Conservation (phyloP, 73 alveolate species). For the Paramecium sexaurelia region DNA sequence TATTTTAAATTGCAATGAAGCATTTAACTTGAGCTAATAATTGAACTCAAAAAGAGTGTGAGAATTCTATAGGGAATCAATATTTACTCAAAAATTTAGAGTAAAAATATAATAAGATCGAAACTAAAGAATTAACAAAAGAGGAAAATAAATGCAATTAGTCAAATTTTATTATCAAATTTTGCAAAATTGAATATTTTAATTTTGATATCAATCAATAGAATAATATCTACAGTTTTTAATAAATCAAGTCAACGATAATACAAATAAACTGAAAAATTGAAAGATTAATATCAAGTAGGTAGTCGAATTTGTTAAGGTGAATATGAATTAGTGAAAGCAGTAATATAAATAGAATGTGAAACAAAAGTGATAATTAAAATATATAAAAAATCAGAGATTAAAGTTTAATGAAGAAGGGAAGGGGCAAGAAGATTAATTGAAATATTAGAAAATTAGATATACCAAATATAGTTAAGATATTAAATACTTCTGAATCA, state of each 20-base stretch:
- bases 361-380: conserved; percentile 75
- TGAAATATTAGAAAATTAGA: conserved; percentile 80
- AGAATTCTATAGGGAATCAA: not conserved
- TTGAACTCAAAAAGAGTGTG: not conserved
- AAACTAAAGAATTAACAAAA: not conserved
- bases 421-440: conserved; percentile 90
- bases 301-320: conserved; percentile 70
- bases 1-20: conserved; percentile 13
- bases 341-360: conserved; percentile 44
- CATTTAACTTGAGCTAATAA: not conserved
- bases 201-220: conserved; percentile 26
- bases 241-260: conserved; percentile 46
- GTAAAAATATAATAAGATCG: not conserved
- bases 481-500: conserved; percentile 87
- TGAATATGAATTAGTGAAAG: conserved; percentile 72
- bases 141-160: not conserved
- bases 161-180: not conserved
- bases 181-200: conserved; percentile 15
- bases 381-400: conserved; percentile 86
- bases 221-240: not conserved
- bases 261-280: conserved; percentile 49
- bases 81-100: not conserved
- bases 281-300: conserved; percentile 59
- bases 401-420: conserved; percentile 86
- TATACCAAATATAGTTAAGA: conserved; percentile 86